phyloP scores from a whole-genome alignment of 306 rosid species.

The Neltuma alba region DNA sequence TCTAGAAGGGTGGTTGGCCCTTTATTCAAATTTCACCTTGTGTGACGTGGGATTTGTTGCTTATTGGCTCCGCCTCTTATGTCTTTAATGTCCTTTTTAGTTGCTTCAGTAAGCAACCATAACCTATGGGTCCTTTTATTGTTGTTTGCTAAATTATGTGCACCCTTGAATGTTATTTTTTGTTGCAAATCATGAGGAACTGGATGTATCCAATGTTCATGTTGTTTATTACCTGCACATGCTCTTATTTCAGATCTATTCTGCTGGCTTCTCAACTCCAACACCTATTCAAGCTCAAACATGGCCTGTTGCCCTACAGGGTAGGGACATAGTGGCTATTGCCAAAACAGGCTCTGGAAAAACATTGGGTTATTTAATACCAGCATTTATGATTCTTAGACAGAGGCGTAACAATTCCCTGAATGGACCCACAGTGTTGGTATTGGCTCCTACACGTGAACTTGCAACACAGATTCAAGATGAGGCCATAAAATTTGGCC shows the following conservation, averaged over 20 bases:
- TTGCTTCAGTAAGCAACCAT: slow-evolving; percentile 99
- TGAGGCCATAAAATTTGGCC: slow-evolving; percentile 87
- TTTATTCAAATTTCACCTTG: slow-evolving; percentile 88
- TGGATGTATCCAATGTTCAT: slow-evolving; percentile 33
- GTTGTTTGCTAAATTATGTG: slow-evolving; percentile 46
- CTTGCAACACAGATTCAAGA: slow-evolving; percentile 99
- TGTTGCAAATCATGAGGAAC: slow-evolving; percentile 25
- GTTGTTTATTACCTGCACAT: slow-evolving; percentile 43
- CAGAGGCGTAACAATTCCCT: slow-evolving; percentile 74
- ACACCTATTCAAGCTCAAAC: slow-evolving; percentile 99
- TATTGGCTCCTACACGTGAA: slow-evolving; percentile 98
- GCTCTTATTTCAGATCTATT: slow-evolving; percentile 67
- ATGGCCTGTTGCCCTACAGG: slow-evolving; percentile 96
- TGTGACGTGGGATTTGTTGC: slow-evolving; percentile 96
- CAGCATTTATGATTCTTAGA: slow-evolving; percentile 89
- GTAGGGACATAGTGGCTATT: slow-evolving; percentile 96
- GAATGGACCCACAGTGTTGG: slow-evolving; percentile 94
- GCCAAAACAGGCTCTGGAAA: slow-evolving; percentile 99
- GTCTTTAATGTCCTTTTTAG: slow-evolving; percentile 93
- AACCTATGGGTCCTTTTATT: slow-evolving; percentile 69
- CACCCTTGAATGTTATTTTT: slow-evolving; percentile 34
- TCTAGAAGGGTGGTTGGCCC: slow-evolving; percentile 93
- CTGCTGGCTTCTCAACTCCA: slow-evolving; percentile 93
- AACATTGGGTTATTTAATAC: slow-evolving; percentile 92
- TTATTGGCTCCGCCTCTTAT: slow-evolving; percentile 85